Base-by-base conservation (phyloP, 2,329 filamentous ascomycete genomes). In the Colletotrichum tanaceti region DNA sequence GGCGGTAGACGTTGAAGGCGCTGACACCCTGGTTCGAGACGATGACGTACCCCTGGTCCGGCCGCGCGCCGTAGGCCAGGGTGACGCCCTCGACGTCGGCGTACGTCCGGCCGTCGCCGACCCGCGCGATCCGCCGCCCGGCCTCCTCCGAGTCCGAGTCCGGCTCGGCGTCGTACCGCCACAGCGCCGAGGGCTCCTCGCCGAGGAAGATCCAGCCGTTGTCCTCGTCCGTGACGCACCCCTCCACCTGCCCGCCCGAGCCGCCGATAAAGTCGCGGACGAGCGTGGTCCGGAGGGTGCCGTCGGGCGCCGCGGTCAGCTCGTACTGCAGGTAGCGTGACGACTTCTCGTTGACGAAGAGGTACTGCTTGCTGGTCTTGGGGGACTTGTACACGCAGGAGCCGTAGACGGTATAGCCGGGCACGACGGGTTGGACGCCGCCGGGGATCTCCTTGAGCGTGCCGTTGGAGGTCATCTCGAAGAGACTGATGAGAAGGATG, bases 61-160 rank as follows among this genome's bases (percentile, higher is more conserved):
- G 77, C 0, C 76, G 80, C 53, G 78, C 74, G 4, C 84, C 84
- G n/a, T 81, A 77, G 0, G 87, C 79, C 0, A 87, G 76, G 0
- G 85, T 84, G 13, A 87, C 80, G 11, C 85, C 85, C 68, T 87
- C 85, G n/a, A 86, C 82, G 22, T 87, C 85, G 1, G 84, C 84
- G 57, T 80, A 79, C n/a, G 86, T 79, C 1, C 76, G 77, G 6
- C 83, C 82, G 16, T 85, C 82, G 7, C 82, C 83, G 4, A 86
- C 79, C 24, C 79, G 77, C 0, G 80, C 84, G 18, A 81, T 77
- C 7, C 74, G 68, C 24, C 76, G 68, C 1, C 79, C 79, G 6
- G 79, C 71, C 2, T 76, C 71, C n/a, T 2, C 24, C 24, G n/a
- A n/a, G n/a, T 73, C 73, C 24, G 78, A 75, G 49, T 81, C 79